Base-by-base conservation (phyloP, 345 rosid genomes). In the Populus simonii region DNA sequence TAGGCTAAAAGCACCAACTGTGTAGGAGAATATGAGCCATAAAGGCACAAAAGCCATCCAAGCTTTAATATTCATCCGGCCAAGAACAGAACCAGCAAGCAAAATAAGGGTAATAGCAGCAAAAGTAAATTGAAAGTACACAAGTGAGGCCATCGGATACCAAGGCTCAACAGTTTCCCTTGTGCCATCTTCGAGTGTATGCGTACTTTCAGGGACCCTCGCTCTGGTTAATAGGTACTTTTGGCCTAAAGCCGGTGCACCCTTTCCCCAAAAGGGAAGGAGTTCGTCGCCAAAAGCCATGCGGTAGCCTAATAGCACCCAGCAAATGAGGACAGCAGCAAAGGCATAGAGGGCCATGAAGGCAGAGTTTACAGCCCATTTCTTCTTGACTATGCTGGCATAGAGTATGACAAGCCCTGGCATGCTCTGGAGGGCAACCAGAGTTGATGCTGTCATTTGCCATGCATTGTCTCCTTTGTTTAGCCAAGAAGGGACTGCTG, bases 381-480 rank as follows among this genome's bases (percentile, higher is more conserved):
- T 83, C 68, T 70, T 79, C 81, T 83, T 83, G 61, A 80, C 79
- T 7, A 76, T 75, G 66, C 81, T 78, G 5, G 83, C 83, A 7
- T 83, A 76, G 45, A 80, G 76, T 10, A 83, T 79, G 1, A 76
- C 83, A 8, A 83, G 83, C 47, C 83, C 85, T 0, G 85, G 85
- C 81, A 83, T 83, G 72, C 70, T 78, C 67, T 83, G 85, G 43
- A 73, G 27, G 16, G 83, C 80, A 3, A 80, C 83, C 15, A 80
- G 79, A 47, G 66, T 23, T 1, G 82, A 74, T 4, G 85, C 80
- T 17, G 79, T 77, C 80, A 73, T 79, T 20, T 83, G 81, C 83
- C 85, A 83, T 77, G 83, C 83, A 68, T 76, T 83, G 68, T 83
- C 83, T 53, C 81, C 85, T 53, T 76, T 83, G 79, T 83, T 80